phyloP scores from a whole-genome alignment of 2,329 filamentous ascomycete genomes.

The Colletotrichum acutatum region DNA sequence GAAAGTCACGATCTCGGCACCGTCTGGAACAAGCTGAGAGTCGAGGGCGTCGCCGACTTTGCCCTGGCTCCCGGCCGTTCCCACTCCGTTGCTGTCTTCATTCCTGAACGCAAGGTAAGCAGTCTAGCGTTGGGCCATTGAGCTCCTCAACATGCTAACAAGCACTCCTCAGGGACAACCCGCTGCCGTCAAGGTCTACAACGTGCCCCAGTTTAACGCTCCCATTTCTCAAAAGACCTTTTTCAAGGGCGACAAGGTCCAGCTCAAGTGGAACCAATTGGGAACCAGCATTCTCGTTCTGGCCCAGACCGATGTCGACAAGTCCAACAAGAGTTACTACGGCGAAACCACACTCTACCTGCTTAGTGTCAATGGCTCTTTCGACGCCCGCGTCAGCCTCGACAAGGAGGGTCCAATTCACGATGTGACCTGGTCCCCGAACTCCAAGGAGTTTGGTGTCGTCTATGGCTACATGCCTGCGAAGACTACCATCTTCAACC shows the following conservation, averaged over 20 bases:
- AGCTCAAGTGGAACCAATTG: conserved; percentile 96
- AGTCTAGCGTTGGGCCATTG: background rate
- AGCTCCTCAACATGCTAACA: conserved; percentile 17
- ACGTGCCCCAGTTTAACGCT: conserved; percentile 84
- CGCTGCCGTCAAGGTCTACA: conserved; percentile 92
- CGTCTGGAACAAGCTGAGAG: conserved; percentile 95
- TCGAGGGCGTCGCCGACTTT: conserved; percentile 91
- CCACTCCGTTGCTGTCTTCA: conserved; percentile 92
- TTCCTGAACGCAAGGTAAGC: conserved; percentile 91
- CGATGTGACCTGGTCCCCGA: conserved; percentile 98
- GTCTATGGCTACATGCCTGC: conserved; percentile 99
- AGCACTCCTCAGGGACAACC: conserved; percentile 79
- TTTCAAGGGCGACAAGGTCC: conserved; percentile 99
- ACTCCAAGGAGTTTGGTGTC: conserved; percentile 96
- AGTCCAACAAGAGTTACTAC: conserved; percentile 99
- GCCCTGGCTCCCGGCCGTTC: conserved; percentile 89
- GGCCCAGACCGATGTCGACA: conserved; percentile 97
- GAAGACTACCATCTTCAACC: conserved; percentile 98
- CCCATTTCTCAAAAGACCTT: conserved; percentile 98
- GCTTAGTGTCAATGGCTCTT: conserved; percentile 88
- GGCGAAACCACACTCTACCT: conserved; percentile 98
- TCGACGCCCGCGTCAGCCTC: conserved; percentile 90
- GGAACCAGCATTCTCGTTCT: conserved; percentile 94
- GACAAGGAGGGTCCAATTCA: conserved; percentile 99
- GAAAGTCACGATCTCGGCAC: conserved; percentile 85